These are phyloP conservation scores for Trichophyton verrucosum DNA, from an alignment of 2,329 filamentous ascomycete genomes.

Conservation along the genomic window DNA sequence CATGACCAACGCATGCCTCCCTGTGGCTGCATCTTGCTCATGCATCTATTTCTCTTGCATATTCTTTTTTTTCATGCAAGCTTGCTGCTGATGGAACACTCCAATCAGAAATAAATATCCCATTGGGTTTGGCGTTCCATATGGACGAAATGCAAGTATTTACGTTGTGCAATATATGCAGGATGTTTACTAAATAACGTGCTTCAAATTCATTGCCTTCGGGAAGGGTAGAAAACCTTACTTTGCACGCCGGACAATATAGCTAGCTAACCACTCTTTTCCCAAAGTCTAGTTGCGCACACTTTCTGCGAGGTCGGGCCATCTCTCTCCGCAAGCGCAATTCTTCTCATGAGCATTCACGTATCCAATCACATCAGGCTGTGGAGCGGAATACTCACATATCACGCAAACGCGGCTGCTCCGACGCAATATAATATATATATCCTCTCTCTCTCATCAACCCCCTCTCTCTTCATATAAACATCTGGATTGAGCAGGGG, in stretches of 20 bases:
- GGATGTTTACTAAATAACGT: not conserved
- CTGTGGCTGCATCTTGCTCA: not conserved
- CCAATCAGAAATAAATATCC: not conserved
- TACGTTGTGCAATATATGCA: not conserved
- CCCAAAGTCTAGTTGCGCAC: not conserved
- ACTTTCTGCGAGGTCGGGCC: not conserved
- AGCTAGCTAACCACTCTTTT: not conserved
- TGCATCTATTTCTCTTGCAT: not conserved
- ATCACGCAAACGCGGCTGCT: not conserved
- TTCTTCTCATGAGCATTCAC: too few species aligned
- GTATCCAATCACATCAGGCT: not conserved
- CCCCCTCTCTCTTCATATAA: not conserved
- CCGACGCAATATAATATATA: not conserved
- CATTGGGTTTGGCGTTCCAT: not conserved
- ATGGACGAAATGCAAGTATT: not conserved
- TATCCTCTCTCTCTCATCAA: not conserved
- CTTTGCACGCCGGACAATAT: not conserved
- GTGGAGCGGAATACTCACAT: not conserved
- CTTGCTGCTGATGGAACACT: not conserved
- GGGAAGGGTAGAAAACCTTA: not conserved
- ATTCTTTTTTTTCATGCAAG: not conserved
- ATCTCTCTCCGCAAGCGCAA: not conserved
- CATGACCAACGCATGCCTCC: not conserved
- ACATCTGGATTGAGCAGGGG: not conserved
- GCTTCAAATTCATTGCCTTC: not conserved